A percentile compares a stretch with the other conserved stretches of the same genome.
Evolutionary conservation across 1,284 basidiomycete species (phyloP).

Genomic region (Leccinum pachyderme): DNA sequence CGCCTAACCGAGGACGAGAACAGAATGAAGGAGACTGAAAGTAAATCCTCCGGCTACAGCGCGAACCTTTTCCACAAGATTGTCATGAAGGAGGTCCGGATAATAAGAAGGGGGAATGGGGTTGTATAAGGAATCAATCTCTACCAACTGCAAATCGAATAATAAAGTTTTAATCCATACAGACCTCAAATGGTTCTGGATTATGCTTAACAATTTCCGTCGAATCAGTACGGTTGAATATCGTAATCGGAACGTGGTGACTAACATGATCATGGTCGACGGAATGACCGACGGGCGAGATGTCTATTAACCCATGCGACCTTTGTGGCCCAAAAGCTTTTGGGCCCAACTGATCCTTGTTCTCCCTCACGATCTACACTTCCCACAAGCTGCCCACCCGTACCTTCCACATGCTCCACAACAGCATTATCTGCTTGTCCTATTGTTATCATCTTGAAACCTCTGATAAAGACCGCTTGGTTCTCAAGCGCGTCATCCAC

Average conservation of each 20-base stretch:
- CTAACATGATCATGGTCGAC: background rate
- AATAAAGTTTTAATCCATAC: background rate
- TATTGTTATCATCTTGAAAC: background rate
- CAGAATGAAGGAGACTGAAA: background rate
- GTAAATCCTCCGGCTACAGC: background rate
- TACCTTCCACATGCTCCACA: background rate
- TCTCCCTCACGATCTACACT: background rate
- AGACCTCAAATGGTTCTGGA: background rate
- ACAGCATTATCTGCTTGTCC: background rate
- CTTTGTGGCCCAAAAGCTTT: background rate
- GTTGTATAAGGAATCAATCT: background rate
- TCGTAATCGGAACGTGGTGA: background rate
- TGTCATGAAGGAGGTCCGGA: background rate
- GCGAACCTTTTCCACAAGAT: background rate
- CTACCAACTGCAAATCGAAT: background rate
- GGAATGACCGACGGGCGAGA: background rate
- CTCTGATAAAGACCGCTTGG: background rate
- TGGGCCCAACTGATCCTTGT: background rate
- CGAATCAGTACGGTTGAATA: background rate
- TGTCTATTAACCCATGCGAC: fast-evolving
- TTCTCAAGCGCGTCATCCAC: background rate
- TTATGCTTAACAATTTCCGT: background rate
- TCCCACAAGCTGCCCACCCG: background rate
- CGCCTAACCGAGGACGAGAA: background rate
- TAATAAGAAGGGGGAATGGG: background rate